Base-by-base conservation (phyloP, 2,329 filamentous ascomycete genomes). In the Aspergillus sclerotialis region DNA sequence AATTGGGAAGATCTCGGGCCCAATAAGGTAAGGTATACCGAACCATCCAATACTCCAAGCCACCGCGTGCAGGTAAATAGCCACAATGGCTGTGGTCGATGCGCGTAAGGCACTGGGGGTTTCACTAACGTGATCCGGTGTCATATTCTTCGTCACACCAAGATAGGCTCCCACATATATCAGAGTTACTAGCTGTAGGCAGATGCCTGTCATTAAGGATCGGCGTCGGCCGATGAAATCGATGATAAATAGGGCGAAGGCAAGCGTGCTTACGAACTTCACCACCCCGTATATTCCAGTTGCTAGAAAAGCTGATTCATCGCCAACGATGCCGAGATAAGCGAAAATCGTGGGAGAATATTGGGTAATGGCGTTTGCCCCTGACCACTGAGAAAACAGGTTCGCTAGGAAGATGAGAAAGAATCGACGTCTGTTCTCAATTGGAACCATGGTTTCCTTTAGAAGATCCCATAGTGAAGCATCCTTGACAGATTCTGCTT, bases 51-150 rank as follows among this genome's bases (percentile, higher is more conserved):
- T 53, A 12, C 58, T 56, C 41, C 67, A 70, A 4, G 65, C 68
- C 29, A 70, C 67, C 1, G 55, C 66, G 32, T 70, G 67, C 6
- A 69, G 46, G 30, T 65, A 71, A 13, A 70, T 58, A 2, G 62
- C 57, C 0, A 65, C 66, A 14, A 70, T 57, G 3, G 67, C 67
- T 0, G 46, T 63, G 19, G 64, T 45, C 1, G 56, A 58, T 4
- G 65, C 52, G 1, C 43, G 55, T 35, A 4, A 58, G 4, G 36
- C 43, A 7, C 38, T 36, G 48, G 26, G 34, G 3, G n/a, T 38
- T 36, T 29, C 39, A 15, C 36, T 59, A 46, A 32, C 53, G 38
- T 43, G 16, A 0, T 35, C 36, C 1, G 35, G 7, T 3, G 32
- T 39, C 36, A 48, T 42, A 9, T 36, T 12, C 3, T 36, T 39